Evolutionary conservation across 1,139 yeast species (phyloP).

Genomic region (Zygosaccharomyces sapae): DNA sequence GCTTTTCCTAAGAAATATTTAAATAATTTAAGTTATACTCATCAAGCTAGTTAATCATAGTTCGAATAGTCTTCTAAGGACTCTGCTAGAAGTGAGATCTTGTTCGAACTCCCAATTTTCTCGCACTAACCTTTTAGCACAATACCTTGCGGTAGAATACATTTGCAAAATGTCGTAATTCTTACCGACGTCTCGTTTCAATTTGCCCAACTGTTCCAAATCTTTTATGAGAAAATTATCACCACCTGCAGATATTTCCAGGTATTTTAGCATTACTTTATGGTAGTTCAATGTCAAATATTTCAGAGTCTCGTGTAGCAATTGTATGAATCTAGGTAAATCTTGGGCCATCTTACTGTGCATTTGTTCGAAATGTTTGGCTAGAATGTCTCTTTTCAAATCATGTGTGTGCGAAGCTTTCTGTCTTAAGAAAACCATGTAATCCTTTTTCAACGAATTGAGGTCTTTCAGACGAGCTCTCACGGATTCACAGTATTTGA

Average conservation of each 20-base stretch:
- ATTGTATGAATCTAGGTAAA: conserved; percentile 31
- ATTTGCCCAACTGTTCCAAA: conserved; percentile 15
- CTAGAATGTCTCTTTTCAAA: conserved; percentile 30
- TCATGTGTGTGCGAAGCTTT: conserved; percentile 25
- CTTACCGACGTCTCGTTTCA: conserved; percentile 27
- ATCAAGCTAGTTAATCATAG: conserved; percentile 17
- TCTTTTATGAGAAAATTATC: conserved; percentile 26
- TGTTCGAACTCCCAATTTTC: conserved; percentile 27
- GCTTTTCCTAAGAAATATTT: neutral
- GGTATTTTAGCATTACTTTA: conserved; percentile 29
- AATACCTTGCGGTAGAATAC: conserved; percentile 31
- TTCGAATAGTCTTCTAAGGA: conserved; percentile 37
- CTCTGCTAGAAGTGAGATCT: conserved; percentile 31
- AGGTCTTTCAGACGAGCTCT: conserved; percentile 32
- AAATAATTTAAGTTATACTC: neutral
- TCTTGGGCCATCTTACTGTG: conserved; percentile 34
- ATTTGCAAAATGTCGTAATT: conserved; percentile 38
- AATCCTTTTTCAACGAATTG: conserved; percentile 35
- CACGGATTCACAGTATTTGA: conserved; percentile 28
- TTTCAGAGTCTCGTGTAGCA: conserved; percentile 20
- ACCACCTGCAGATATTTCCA: conserved; percentile 35
- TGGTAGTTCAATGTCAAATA: conserved; percentile 26
- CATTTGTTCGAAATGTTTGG: conserved; percentile 30
- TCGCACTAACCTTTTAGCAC: conserved; percentile 32
- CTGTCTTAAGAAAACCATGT: conserved; percentile 27